These are phyloP conservation scores for Dactylellina parvicollis DNA, from an alignment of 2,329 filamentous ascomycete species.

Conservation along the genomic window DNA sequence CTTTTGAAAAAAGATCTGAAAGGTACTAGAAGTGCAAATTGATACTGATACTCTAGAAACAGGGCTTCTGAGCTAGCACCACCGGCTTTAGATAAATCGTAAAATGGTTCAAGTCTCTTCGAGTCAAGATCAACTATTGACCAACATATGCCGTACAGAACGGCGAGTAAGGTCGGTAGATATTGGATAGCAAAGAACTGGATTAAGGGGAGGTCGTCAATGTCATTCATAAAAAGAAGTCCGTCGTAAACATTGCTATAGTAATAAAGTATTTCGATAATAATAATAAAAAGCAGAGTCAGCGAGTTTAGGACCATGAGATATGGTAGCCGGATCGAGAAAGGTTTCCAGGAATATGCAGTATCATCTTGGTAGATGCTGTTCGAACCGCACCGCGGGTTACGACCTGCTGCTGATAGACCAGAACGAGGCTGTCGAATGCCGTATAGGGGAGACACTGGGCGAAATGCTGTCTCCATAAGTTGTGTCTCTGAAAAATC, in stretches of 20 bases:
- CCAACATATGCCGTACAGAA: conserved; percentile 35
- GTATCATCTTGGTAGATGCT: conserved; percentile 28
- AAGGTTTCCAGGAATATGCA: conserved; percentile 68
- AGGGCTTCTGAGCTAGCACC: conserved; percentile 14
- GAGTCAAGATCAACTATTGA: conserved; percentile 37
- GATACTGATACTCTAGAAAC: conserved; percentile 39
- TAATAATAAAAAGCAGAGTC: conserved; percentile 66
- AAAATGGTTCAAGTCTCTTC: conserved; percentile 46
- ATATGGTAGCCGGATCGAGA: conserved; percentile 73
- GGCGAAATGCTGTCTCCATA: conserved; percentile 30
- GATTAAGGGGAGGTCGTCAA: not conserved
- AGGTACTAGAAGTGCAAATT: conserved; percentile 26
- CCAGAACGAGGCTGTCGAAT: conserved; percentile 28
- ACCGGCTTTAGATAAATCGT: conserved; percentile 13
- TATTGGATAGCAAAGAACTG: conserved; percentile 40
- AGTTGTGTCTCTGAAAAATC: conserved; percentile 29
- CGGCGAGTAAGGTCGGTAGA: conserved; percentile 36
- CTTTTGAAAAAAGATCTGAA: conserved; percentile 17
- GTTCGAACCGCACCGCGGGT: conserved; percentile 8
- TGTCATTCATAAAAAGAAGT: conserved; percentile 27
- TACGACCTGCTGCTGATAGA: conserved; percentile 16
- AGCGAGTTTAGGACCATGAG: conserved; percentile 67
- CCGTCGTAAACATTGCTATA: conserved; percentile 43
- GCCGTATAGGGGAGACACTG: conserved; percentile 19
- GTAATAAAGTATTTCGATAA: conserved; percentile 69